Conservation (phyloP, 2,329 filamentous ascomycete genomes). For the Mollisia scopiformis region DNA sequence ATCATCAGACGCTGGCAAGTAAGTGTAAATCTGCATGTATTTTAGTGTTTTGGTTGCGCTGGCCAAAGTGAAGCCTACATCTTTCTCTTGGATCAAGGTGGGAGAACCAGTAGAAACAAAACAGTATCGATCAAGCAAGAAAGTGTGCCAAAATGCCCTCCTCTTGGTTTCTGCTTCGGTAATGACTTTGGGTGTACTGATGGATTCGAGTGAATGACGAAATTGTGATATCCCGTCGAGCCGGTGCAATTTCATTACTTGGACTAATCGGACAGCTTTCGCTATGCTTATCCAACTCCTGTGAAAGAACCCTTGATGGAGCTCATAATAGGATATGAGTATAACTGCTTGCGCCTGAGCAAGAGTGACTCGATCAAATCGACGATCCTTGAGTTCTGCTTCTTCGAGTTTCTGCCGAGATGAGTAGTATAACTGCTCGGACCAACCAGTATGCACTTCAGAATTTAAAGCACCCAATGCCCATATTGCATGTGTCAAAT, state of each 20-base stretch:
- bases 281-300: slow-evolving; percentile 90
- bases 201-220: slow-evolving; percentile 68
- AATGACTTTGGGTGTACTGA: slow-evolving; percentile 84
- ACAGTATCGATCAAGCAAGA: slow-evolving; percentile 84
- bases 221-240: slow-evolving; percentile 78
- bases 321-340: slow-evolving; percentile 81
- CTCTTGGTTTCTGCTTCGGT: slow-evolving; percentile 86
- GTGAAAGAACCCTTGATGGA: slow-evolving; percentile 94
- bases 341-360: slow-evolving; percentile 82
- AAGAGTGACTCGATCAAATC: slow-evolving; percentile 80
- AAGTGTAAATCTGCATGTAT: slow-evolving; percentile 5
- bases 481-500: slow-evolving; percentile 90
- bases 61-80: slow-evolving; percentile 58
- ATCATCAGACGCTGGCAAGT: slow-evolving; percentile 9
- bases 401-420: slow-evolving; percentile 85
- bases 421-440: slow-evolving; percentile 83
- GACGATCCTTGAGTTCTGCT: slow-evolving; percentile 87
- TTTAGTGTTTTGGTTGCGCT: neutral
- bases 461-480: slow-evolving; percentile 77
- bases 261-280: slow-evolving; percentile 70
- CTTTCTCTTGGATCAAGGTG: slow-evolving; percentile 84
- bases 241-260: slow-evolving; percentile 90
- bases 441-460: slow-evolving; percentile 75
- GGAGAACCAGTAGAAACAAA: slow-evolving; percentile 96
- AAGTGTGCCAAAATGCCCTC: slow-evolving; percentile 90